Percentiles rank a stretch among this genome's conserved stretches.
These are phyloP conservation scores for Camillea tinctor DNA, from an alignment of 2,329 filamentous ascomycete species.

Conservation along the genomic window DNA sequence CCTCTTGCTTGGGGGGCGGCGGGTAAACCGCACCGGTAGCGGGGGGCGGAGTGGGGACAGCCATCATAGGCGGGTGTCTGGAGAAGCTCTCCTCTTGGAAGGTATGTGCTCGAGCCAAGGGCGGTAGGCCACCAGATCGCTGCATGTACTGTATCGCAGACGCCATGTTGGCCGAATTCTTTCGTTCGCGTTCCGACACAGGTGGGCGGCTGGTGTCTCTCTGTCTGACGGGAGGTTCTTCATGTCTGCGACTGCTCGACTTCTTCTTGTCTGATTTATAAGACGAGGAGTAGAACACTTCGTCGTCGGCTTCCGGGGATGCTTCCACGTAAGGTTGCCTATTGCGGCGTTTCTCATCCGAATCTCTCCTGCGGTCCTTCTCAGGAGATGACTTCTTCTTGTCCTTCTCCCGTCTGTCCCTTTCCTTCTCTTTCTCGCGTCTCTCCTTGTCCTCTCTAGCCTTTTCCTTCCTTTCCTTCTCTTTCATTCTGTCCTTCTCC, in stretches of 20 bases:
- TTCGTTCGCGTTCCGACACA: conserved; percentile 23
- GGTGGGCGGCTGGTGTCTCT: conserved; percentile 1
- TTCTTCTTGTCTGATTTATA: conserved; percentile 28
- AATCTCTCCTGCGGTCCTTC: conserved; percentile 26
- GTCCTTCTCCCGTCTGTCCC: conserved; percentile 26
- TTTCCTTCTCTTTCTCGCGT: conserved; percentile 36
- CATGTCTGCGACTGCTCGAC: conserved; percentile 27
- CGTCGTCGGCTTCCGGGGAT: conserved; percentile 19
- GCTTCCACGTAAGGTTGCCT: conserved; percentile 23
- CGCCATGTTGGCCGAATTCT: conserved; percentile 27
- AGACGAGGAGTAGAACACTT: conserved; percentile 15
- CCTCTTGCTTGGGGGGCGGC: conserved; percentile 21
- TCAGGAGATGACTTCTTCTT: conserved; percentile 23
- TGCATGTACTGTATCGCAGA: conserved; percentile 28
- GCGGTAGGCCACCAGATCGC: conserved; percentile 25
- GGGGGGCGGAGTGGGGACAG: conserved; percentile 33
- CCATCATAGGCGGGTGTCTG: conserved; percentile 10
- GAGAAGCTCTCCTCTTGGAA: conserved; percentile 17
- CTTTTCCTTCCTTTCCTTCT: conserved; percentile 23
- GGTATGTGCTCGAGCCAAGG: conserved; percentile 24
- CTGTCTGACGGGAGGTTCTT: conserved; percentile 20
- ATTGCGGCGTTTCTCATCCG: conserved; percentile 30
- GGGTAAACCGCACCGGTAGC: conserved; percentile 21
- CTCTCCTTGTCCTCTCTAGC: conserved; percentile 18
- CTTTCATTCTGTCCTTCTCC: conserved; percentile 25